Percentiles rank a stretch among this genome's conserved stretches.
Conservation (phyloP, 2,329 filamentous ascomycete species). For the Cryphonectria carpinicola region DNA sequence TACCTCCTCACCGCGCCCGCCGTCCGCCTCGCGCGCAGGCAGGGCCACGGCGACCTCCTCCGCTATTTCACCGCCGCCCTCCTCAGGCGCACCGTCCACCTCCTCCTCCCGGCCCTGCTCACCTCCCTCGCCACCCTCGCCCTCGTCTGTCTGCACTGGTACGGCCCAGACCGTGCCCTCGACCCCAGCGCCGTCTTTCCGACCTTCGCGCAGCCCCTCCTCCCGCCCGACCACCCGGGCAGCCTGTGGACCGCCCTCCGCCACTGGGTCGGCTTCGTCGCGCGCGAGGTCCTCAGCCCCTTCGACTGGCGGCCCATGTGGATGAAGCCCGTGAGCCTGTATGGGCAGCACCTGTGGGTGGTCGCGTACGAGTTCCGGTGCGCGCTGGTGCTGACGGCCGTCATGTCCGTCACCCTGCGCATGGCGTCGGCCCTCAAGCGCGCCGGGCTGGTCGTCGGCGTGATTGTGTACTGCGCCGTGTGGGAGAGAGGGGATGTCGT, state of each 20-base stretch:
- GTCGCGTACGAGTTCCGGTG: conserved; percentile 5
- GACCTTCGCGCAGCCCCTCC: neutral
- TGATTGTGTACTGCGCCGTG: conserved; percentile 4
- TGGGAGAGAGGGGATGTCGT: conserved; percentile 10
- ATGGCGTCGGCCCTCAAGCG: conserved; percentile 5
- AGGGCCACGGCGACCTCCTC: neutral
- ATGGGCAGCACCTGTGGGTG: conserved; percentile 11
- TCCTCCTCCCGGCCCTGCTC: neutral
- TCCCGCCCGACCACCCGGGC: neutral
- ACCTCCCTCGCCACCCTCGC: neutral
- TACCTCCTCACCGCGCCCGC: conserved; percentile 6
- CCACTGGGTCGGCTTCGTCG: neutral
- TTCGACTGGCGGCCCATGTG: conserved; percentile 10
- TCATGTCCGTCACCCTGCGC: conserved; percentile 8
- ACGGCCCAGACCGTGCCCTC: neutral
- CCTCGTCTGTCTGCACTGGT: conserved; percentile 7
- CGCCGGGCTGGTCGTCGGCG: neutral
- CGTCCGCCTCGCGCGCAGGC: conserved; percentile 1
- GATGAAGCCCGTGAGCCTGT: conserved; percentile 9
- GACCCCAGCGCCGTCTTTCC: conserved; percentile 1
- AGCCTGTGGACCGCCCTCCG: neutral
- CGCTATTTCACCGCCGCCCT: neutral
- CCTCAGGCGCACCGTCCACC: neutral
- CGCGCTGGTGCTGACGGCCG: conserved; percentile 3
- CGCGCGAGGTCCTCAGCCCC: conserved; percentile 4